These are phyloP conservation scores for Penicillium sp. DNA, from an alignment of 2,329 filamentous ascomycete genomes.

Conservation along the genomic window DNA sequence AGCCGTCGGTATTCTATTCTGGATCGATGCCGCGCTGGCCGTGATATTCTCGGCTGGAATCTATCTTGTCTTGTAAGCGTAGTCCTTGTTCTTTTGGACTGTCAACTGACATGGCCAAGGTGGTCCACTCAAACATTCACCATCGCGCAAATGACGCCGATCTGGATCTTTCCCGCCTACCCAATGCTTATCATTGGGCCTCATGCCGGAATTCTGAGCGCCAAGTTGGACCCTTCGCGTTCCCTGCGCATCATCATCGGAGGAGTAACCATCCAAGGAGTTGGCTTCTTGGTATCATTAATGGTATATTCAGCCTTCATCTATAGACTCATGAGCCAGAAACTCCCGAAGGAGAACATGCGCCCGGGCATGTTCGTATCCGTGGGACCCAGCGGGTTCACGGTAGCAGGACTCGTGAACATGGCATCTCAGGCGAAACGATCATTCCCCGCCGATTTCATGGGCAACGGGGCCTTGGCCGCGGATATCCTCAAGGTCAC, in stretches of 20 bases:
- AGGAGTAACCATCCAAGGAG: conserved; percentile 57
- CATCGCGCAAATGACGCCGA: conserved; percentile 77
- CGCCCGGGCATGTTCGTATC: conserved; percentile 81
- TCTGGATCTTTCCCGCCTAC: conserved; percentile 84
- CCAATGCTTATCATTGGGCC: conserved; percentile 71
- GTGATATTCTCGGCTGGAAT: conserved; percentile 62
- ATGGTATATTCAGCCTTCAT: conserved; percentile 83
- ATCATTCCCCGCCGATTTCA: conserved; percentile 49
- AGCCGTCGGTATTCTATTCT: conserved; percentile 63
- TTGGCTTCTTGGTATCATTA: conserved; percentile 59
- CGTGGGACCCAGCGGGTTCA: conserved; percentile 69
- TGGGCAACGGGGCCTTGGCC: conserved; percentile 52
- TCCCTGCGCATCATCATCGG: conserved; percentile 55
- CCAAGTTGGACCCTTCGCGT: conserved; percentile 39
- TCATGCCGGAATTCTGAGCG: conserved; percentile 57
- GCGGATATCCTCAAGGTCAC: conserved; percentile 52
- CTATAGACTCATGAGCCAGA: conserved; percentile 82
- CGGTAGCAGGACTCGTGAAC: conserved; percentile 54
- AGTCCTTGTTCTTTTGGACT: not conserved
- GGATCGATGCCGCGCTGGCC: conserved; percentile 66
- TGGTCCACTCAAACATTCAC: conserved; percentile 63
- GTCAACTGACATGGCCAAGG: conserved; percentile 31
- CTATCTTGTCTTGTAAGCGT: conserved; percentile 62
- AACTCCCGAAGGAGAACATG: conserved; percentile 67
- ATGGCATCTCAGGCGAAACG: conserved; percentile 51